Conservation (phyloP, 139 green algal genomes). For the Zygnema cylindricum region DNA sequence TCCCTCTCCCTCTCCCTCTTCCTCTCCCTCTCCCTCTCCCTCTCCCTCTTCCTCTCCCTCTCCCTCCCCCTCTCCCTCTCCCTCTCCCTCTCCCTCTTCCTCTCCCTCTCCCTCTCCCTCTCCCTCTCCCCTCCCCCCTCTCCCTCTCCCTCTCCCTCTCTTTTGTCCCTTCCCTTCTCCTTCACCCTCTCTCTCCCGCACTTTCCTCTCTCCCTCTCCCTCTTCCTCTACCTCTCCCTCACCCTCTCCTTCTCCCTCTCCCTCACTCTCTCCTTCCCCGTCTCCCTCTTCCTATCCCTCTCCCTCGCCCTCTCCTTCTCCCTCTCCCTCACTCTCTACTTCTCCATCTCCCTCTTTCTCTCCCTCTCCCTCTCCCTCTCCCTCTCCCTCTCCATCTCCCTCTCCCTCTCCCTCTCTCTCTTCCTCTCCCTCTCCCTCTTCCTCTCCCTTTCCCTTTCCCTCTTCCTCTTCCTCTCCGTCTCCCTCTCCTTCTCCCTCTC, state of each 20-base stretch:
- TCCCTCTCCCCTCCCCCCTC: background rate
- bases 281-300: too few species aligned
- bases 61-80: background rate
- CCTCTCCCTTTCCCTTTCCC: background rate
- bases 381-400: too few species aligned
- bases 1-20: background rate
- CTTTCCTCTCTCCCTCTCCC: background rate
- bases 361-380: too few species aligned
- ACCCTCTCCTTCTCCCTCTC: too few species aligned
- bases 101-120: background rate
- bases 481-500: background rate
- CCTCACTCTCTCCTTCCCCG: too few species aligned
- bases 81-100: background rate
- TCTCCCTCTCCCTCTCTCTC: background rate
- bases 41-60: background rate
- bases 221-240: too few species aligned
- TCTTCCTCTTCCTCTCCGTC: too few species aligned
- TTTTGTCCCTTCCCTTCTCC: too few species aligned
- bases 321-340: too few species aligned
- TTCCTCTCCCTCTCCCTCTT: background rate
- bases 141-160: background rate
- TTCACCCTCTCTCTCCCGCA: background rate
- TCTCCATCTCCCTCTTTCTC: too few species aligned
- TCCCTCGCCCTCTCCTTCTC: too few species aligned
- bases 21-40: background rate